A percentile compares a stretch with the other conserved stretches of the same genome.
These are phyloP conservation scores for Deakozyma indianensis DNA, from an alignment of 805 yeast genomes.

Conservation along the genomic window DNA sequence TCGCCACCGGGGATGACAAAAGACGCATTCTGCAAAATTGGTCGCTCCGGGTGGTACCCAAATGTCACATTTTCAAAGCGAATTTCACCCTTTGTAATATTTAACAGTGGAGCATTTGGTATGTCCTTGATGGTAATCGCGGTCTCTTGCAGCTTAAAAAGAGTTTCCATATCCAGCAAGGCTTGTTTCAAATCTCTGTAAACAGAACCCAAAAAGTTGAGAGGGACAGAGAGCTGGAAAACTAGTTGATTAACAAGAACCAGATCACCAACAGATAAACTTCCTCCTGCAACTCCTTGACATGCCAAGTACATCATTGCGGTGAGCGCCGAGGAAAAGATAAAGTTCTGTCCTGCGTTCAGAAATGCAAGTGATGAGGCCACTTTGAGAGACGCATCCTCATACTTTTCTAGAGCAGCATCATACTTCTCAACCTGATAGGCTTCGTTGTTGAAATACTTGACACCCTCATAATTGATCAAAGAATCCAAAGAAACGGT, in stretches of 20 bases:
- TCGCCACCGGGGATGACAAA: constrained; percentile 83
- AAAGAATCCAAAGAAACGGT: constrained; percentile 86
- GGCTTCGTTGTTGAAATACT: constrained; percentile 82
- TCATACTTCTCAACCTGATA: constrained; percentile 74
- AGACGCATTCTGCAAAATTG: constrained; percentile 65
- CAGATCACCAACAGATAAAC: constrained; percentile 83
- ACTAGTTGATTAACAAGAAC: constrained; percentile 91
- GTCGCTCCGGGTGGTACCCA: constrained; percentile 82
- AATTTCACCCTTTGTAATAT: constrained; percentile 53
- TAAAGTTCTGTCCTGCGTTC: constrained; percentile 65
- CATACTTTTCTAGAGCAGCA: constrained; percentile 55
- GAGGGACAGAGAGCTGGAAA: constrained; percentile 88
- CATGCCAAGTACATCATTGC: constrained; percentile 98
- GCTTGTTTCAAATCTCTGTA: constrained; percentile 91
- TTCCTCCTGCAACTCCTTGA: constrained; percentile 73
- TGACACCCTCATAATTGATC: constrained; percentile 88
- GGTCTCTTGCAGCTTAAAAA: constrained; percentile 72
- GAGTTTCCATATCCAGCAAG: constrained; percentile 86
- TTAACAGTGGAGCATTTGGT: constrained; percentile 47
- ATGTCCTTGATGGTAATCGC: constrained; percentile 50
- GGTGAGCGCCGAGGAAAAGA: constrained; percentile 78
- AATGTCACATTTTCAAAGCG: constrained; percentile 82
- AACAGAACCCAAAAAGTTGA: constrained; percentile 89
- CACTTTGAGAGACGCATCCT: constrained; percentile 50
- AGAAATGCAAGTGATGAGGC: constrained; percentile 64